Base-by-base conservation (phyloP, 2,329 filamentous ascomycete species). In the Clarireedia paspali region DNA sequence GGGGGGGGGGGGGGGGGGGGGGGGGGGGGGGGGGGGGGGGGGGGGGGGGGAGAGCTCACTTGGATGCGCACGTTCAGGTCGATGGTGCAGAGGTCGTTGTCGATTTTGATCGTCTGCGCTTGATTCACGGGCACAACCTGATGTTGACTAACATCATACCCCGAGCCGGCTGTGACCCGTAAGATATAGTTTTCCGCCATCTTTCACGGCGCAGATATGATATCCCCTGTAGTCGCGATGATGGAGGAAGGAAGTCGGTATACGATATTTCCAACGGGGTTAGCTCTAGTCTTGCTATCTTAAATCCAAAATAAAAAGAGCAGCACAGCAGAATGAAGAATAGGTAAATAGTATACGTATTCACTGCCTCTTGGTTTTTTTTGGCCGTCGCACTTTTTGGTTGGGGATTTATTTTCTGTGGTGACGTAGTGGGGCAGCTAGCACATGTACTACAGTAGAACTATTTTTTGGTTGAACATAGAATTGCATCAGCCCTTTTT, bases 141-240 rank as follows among this genome's bases (percentile, higher is more conserved):
- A 65, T 96, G 91, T n/a, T 80, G 80, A n/a, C 77, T 71, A 36
- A 77, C 71, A 68, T 94, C 83, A 72, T 96, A 95, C 61, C 76
- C 75, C 1, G 88, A 78, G 2, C 92, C 92, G 1, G 89, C 89
- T 0, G 90, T 95, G 55, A 96, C 85, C 62, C 81, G 82, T 59
- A 97, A 79, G 50, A 89, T 79, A 71, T 94, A 96, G 63, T 88
- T 85, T 57, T 87, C 80, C 17, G 83, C 77, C 84, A 83, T 83
- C 9, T 53, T 34, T 10, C 15, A 20, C 20, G 2, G 20, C 20
- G 20, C 20, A 20, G 20, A 20, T 20, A 20, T 20, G 20, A 20
- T 36, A 1, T 2, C 27, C 12, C 2, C 10, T 30, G 27, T 12
- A 10, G 27, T 30, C 27, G 27, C 7, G 27, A 30, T 30, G 7